Percentiles rank a stretch among this genome's conserved stretches.
These are phyloP conservation scores for Kondoa malvinella DNA, from an alignment of 768 basidiomycete species.

Conservation along the genomic window DNA sequence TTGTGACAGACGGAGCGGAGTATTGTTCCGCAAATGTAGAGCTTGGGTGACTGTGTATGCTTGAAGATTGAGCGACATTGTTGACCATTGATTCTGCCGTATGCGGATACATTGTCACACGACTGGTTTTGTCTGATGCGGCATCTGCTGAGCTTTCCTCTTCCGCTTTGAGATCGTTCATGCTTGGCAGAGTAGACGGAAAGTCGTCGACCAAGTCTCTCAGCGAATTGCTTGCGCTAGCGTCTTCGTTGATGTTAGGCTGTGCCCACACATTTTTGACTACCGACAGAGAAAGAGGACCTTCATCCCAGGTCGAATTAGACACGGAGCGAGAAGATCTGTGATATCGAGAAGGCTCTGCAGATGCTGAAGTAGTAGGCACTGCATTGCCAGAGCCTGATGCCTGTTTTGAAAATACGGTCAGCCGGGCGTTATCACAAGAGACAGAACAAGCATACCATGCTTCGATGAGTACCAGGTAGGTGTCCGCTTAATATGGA, in stretches of 20 bases:
- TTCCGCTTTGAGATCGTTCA: constrained; percentile 3
- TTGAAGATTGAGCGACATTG: too few species aligned
- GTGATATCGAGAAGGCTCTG: background rate
- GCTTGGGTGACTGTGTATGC: too few species aligned
- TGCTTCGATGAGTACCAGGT: too few species aligned
- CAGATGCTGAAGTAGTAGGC: too few species aligned
- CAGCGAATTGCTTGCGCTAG: background rate
- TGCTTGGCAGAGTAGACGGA: background rate
- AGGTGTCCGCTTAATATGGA: background rate
- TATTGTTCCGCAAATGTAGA: background rate
- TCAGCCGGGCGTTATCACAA: too few species aligned
- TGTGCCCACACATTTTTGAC: constrained; percentile 6
- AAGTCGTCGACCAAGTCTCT: constrained; percentile 4
- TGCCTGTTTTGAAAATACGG: too few species aligned
- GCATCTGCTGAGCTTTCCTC: background rate
- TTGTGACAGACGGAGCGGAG: too few species aligned
- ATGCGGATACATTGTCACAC: too few species aligned
- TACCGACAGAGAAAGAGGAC: background rate
- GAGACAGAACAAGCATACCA: too few species aligned
- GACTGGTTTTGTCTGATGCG: too few species aligned
- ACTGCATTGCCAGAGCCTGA: too few species aligned
- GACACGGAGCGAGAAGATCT: background rate
- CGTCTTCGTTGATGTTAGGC: background rate
- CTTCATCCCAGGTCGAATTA: background rate
- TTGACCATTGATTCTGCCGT: too few species aligned